Evolutionary conservation across 1,284 basidiomycete species (phyloP), one percentile per base, ranked within the genome.

Genomic region (Phylloboletellus chloephorus): DNA sequence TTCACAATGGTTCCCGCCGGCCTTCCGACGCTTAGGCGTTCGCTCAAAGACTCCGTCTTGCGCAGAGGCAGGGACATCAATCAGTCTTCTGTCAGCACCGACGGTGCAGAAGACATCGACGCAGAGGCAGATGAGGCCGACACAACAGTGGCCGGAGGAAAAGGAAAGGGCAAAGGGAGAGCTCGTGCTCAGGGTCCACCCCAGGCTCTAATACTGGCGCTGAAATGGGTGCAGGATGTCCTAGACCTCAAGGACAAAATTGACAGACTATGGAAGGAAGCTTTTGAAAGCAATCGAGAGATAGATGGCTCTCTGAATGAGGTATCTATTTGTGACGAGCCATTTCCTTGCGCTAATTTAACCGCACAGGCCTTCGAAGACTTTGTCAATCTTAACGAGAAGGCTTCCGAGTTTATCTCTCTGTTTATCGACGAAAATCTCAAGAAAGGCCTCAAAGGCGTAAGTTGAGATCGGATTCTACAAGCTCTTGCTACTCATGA

Each of bases 381-480:
- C 0, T 96, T 98, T 63, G 82, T 98, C 61, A 98, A 98, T 64
- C 68, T 74, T 26, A 93, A 98, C 58, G 76, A 80, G 34, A 87
- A 89, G 52, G 79, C 91, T 7, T 83, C 96, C 2, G 96, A 99
- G 57, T 98, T 84, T 62, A 90, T 98, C 37, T 98, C 95, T 2
- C 68, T 99, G 43, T 98, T 92, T 66, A 94, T 99, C 49, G 96
- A 98, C 56, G 95, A 99, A 53, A 87, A 98, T 61, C 73, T 98
- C 28, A 94, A 89, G 66, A 92, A 93, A 61, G 95, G 96, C 0
- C 74, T 98, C 23, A 97, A 94, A 68, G 89, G 91, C 39, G 92
- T 95, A 60, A 52, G 88, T 69, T 12, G 36, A 32, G 19, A 16
- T 36, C 11, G 2, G 7, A 12, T 16, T 21, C 8, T 3, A 10